Percentiles rank a stretch among this genome's conserved stretches.
These are phyloP conservation scores for Lecanicillium sp. DNA, from an alignment of 2,329 filamentous ascomycete species.

Conservation along the genomic window DNA sequence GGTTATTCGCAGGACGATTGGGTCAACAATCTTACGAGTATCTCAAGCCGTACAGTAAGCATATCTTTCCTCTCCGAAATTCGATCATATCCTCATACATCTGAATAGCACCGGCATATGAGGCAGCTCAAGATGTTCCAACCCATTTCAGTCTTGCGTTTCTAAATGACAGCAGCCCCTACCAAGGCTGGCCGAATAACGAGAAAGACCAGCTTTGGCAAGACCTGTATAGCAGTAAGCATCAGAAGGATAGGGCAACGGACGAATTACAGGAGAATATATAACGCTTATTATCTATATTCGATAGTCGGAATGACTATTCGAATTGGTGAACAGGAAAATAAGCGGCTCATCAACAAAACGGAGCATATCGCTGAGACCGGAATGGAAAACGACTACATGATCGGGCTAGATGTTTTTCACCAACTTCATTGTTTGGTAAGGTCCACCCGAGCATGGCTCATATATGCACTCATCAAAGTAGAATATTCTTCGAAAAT, in stretches of 20 bases:
- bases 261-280: not conserved
- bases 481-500: slow-evolving; percentile 12
- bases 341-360: slow-evolving; percentile 7
- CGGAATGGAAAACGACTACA: slow-evolving; percentile 10
- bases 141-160: not conserved
- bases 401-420: slow-evolving; percentile 14
- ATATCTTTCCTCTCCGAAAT: no score
- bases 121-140: not conserved
- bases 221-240: slow-evolving; percentile 11
- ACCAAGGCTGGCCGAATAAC: slow-evolving; percentile 12
- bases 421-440: slow-evolving; percentile 15
- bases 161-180: slow-evolving; percentile 4
- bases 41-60: not conserved
- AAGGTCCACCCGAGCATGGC: not conserved
- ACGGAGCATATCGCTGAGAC: slow-evolving; percentile 1
- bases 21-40: no score
- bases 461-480: not conserved
- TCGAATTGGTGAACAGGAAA: not conserved
- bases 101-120: not conserved
- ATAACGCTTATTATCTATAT: not conserved
- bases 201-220: slow-evolving; percentile 12
- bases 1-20: no score
- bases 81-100: no score
- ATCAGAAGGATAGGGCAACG: no score
- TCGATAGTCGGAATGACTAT: slow-evolving; percentile 8